Evolutionary conservation across 2,329 filamentous ascomycete species (phyloP).

Genomic region (Paecilomyces sp.): DNA sequence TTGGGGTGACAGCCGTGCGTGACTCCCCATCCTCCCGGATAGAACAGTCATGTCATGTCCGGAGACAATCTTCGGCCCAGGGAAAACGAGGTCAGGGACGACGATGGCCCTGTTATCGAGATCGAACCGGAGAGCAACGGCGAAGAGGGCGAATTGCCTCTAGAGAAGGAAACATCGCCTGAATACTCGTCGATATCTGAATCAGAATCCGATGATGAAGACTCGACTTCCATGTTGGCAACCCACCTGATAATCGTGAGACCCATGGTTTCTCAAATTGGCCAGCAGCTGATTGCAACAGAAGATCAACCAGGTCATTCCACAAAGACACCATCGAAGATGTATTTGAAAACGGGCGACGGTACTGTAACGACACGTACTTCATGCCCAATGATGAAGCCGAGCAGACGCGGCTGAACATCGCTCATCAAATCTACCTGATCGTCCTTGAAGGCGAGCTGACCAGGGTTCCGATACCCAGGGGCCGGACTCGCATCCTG

Average conservation of each 20-base stretch:
- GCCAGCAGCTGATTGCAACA: constrained; percentile 7
- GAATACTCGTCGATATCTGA: constrained; percentile 7
- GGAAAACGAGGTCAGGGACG: constrained; percentile 8
- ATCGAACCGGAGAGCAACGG: constrained; percentile 3
- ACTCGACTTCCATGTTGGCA: constrained; percentile 16
- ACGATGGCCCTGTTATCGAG: not conserved
- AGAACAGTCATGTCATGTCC: constrained; percentile 20
- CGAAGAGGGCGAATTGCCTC: constrained; percentile 4
- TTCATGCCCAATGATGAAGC: constrained; percentile 61
- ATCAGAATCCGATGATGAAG: constrained; percentile 10
- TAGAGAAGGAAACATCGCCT: not conserved
- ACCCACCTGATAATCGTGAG: not conserved
- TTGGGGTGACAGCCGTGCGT: not conserved
- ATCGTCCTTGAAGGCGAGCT: constrained; percentile 30
- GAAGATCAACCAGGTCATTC: constrained; percentile 30
- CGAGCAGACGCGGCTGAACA: constrained; percentile 56
- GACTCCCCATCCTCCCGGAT: not conserved
- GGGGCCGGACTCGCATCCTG: constrained; percentile 22
- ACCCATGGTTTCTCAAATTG: not conserved
- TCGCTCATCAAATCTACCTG: constrained; percentile 58
- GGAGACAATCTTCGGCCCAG: constrained; percentile 11
- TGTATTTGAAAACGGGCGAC: constrained; percentile 54
- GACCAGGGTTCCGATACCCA: constrained; percentile 23
- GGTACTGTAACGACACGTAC: constrained; percentile 55
- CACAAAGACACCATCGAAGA: constrained; percentile 42